Evolutionary conservation across 768 basidiomycete genomes (phyloP).

Genomic region (Lentinula raphanica): DNA sequence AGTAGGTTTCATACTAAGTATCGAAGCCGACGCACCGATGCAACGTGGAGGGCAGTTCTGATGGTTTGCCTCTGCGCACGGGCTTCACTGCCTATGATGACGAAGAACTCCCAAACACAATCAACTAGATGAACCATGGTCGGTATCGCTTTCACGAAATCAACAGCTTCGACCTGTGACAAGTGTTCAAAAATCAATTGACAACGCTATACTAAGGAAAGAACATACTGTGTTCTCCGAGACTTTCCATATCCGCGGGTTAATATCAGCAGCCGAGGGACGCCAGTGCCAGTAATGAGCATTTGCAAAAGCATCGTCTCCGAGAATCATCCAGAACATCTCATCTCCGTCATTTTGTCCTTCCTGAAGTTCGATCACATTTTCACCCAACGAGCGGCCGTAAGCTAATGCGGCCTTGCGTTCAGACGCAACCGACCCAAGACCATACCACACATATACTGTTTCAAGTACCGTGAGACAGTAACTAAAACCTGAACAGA

Average conservation of each 20-base stretch:
- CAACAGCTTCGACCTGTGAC: constrained; percentile 42
- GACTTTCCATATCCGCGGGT: constrained; percentile 60
- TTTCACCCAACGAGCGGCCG: constrained; percentile 39
- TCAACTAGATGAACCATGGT: constrained; percentile 56
- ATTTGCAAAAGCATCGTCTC: constrained; percentile 68
- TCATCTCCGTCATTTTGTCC: constrained; percentile 65
- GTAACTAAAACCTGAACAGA: constrained; percentile 85
- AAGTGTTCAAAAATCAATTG: background rate
- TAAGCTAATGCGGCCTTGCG: constrained; percentile 59
- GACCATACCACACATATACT: constrained; percentile 78
- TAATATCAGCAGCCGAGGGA: constrained; percentile 26
- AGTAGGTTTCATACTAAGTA: background rate
- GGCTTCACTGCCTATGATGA: constrained; percentile 65
- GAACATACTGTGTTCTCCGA: constrained; percentile 35
- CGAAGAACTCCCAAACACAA: constrained; percentile 76
- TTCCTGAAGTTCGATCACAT: constrained; percentile 55
- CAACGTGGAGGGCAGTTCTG: constrained; percentile 51
- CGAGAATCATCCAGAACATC: constrained; percentile 84
- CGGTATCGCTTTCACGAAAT: constrained; percentile 34
- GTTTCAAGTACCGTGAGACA: constrained; percentile 66
- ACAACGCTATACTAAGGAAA: background rate
- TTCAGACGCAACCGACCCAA: constrained; percentile 58
- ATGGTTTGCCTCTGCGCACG: constrained; percentile 57
- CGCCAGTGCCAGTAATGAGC: constrained; percentile 86
- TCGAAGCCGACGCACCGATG: constrained; percentile 36